phyloP scores from a whole-genome alignment of 176 grass and related monocot species.

The Rhynchospora pubera region DNA sequence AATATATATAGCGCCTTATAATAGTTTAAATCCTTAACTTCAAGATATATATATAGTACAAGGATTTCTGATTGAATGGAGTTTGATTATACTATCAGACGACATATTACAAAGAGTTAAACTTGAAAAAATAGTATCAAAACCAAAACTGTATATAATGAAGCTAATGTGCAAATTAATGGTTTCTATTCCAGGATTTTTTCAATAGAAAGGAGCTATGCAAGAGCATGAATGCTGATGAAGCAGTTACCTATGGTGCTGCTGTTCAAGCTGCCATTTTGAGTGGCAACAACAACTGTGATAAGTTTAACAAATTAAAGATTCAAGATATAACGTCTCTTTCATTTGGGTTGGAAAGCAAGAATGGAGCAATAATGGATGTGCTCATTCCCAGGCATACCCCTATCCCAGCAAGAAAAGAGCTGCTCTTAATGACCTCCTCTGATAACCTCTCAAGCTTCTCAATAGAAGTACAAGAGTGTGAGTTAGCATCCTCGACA shows the following conservation, averaged over 20 bases:
- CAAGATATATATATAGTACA: not conserved
- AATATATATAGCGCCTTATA: too few relatives aligned
- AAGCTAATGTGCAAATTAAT: not conserved
- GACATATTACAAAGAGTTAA: too few relatives aligned
- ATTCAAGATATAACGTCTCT: not conserved
- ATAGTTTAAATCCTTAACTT: not conserved
- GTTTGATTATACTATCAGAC: too few relatives aligned
- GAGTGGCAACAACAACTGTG: not conserved
- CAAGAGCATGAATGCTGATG: not conserved
- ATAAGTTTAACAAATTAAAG: not conserved
- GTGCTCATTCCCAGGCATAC: not conserved
- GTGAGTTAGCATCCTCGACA: not conserved
- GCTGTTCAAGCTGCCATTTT: not conserved
- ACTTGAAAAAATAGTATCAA: too few relatives aligned
- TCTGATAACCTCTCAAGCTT: not conserved
- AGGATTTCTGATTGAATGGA: too few relatives aligned
- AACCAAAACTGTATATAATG: too few relatives aligned
- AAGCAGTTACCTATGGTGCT: not conserved
- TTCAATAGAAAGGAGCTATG: not conserved
- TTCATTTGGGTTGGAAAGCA: not conserved
- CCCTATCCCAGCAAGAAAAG: not conserved
- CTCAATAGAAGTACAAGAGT: not conserved
- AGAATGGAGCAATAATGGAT: not conserved
- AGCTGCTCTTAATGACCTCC: not conserved
- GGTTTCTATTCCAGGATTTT: not conserved